Evolutionary conservation across 139 green algal species (phyloP).

Genomic region (Chlorella sp.): DNA sequence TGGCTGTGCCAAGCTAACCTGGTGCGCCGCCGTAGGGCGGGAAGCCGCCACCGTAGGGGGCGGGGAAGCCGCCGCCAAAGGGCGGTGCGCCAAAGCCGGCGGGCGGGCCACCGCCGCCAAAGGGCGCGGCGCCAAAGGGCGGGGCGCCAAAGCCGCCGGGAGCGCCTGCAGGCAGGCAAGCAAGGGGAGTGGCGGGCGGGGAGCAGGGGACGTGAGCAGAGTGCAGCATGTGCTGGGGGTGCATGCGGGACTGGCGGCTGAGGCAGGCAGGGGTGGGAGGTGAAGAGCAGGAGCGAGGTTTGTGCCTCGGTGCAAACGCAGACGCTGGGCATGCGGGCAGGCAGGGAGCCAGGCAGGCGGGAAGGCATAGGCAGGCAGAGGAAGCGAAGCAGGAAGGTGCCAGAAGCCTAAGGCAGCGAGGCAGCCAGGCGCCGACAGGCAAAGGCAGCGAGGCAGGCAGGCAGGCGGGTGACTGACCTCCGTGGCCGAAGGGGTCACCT

Average conservation of each 20-base stretch:
- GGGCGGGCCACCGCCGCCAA: constrained; percentile 29
- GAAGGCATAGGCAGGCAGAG: neutral
- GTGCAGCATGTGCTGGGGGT: no score
- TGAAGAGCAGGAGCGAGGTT: no score
- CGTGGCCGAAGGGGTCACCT: constrained; percentile 41
- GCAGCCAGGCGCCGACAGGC: neutral
- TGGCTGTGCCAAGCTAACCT: neutral
- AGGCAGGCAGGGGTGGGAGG: no score
- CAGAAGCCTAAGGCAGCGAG: no score
- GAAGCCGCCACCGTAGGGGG: constrained; percentile 10
- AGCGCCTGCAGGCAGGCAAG: neutral
- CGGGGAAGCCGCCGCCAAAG: constrained; percentile 31
- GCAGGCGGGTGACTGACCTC: neutral
- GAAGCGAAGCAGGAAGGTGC: neutral
- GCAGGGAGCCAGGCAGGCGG: neutral
- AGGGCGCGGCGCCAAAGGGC: constrained; percentile 25
- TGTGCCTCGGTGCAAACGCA: no score
- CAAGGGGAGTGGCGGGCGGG: neutral
- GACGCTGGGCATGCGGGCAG: neutral
- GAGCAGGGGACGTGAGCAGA: no score
- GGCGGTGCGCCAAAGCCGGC: constrained; percentile 10
- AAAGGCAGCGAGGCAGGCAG: neutral
- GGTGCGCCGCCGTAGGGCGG: neutral
- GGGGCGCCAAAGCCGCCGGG: constrained; percentile 18
- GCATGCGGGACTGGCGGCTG: no score